A percentile compares a stretch with the other conserved stretches of the same genome.
Conservation (phyloP, 2,329 filamentous ascomycete species). For the Cercospora sp. region DNA sequence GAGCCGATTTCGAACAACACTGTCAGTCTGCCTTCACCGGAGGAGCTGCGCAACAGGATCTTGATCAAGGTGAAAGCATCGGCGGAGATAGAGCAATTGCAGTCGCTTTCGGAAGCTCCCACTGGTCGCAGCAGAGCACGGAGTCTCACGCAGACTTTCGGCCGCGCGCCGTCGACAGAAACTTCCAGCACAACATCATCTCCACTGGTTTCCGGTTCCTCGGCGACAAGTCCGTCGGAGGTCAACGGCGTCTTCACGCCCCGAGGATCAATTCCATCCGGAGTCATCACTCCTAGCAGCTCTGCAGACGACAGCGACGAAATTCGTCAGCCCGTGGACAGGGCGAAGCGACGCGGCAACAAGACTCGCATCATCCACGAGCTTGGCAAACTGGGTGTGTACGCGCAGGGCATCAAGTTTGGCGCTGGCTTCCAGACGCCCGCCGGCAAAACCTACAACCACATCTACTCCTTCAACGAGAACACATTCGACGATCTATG, state of each 20-base stretch:
- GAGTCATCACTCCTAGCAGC: constrained; percentile 58
- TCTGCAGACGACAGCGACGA: constrained; percentile 77
- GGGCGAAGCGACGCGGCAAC: constrained; percentile 63
- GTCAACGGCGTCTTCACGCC: constrained; percentile 49
- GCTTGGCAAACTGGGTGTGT: constrained; percentile 82
- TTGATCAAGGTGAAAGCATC: constrained; percentile 94
- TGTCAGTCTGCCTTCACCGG: constrained; percentile 75
- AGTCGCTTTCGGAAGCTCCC: constrained; percentile 38
- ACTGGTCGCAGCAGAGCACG: constrained; percentile 49
- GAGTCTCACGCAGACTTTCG: constrained; percentile 77
- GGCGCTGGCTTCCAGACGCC: constrained; percentile 67
- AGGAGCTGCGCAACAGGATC: constrained; percentile 78
- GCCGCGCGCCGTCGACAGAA: constrained; percentile 63
- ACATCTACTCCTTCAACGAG: constrained; percentile 94
- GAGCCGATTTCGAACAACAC: constrained; percentile 70
- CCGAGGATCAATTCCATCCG: constrained; percentile 58
- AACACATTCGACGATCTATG: constrained; percentile 80
- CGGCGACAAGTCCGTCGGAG: constrained; percentile 52
- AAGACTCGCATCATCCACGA: constrained; percentile 82
- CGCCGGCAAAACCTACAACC: constrained; percentile 84
- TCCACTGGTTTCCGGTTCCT: constrained; percentile 52
- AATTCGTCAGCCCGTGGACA: constrained; percentile 56
- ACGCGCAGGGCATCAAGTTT: constrained; percentile 77
- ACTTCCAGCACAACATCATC: constrained; percentile 52
- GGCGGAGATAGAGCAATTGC: constrained; percentile 50